Evolutionary conservation across 176 grass and related monocot genomes (phyloP).

Genomic region (Chrysopogon serrulatus): DNA sequence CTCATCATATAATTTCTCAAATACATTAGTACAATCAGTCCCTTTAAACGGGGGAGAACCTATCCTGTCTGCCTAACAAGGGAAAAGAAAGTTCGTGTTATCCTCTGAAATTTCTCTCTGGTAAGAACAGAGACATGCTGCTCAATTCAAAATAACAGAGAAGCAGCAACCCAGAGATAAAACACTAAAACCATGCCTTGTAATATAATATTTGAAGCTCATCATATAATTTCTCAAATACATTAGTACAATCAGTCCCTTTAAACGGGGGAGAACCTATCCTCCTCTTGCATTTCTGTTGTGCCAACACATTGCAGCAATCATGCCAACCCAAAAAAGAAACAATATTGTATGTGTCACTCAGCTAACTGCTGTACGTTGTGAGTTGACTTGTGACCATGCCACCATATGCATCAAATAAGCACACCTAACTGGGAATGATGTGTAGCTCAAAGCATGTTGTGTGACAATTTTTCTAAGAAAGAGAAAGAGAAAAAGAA

Average conservation of each 20-base stretch:
- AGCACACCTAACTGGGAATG: background rate
- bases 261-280: background rate
- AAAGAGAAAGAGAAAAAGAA: background rate
- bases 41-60: background rate
- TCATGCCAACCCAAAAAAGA: background rate
- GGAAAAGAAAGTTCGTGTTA: background rate
- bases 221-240: background rate
- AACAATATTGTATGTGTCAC: background rate
- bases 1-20: background rate
- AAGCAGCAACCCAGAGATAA: background rate
- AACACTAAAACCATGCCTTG: background rate
- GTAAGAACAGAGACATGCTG: background rate
- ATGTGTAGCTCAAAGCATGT: background rate
- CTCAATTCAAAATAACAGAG: background rate
- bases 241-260: background rate
- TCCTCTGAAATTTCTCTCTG: background rate
- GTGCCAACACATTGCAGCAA: background rate
- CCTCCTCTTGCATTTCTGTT: background rate
- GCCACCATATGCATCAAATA: background rate
- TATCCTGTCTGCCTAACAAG: constrained; percentile 7
- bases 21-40: background rate
- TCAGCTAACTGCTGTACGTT: background rate
- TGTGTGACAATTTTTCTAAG: background rate
- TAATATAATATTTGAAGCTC: constrained; percentile 2
- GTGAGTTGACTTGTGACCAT: background rate